These are phyloP conservation scores for Gardenia jasminoides DNA, from an alignment of 257 asterid genomes.

Conservation along the genomic window DNA sequence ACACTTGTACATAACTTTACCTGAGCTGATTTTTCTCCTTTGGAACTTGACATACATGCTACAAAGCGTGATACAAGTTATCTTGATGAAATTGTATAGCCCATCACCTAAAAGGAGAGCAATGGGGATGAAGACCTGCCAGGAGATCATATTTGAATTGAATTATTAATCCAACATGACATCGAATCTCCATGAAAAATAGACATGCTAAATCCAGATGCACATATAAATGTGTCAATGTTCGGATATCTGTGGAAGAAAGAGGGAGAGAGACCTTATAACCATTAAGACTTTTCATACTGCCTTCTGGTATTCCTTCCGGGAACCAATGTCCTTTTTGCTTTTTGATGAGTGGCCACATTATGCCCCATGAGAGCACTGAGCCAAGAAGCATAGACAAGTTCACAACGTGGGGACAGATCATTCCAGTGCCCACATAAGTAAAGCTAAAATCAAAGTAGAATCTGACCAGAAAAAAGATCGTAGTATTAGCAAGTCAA, in stretches of 20 bases:
- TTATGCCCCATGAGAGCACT: slow-evolving; percentile 72
- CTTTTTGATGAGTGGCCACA: slow-evolving; percentile 75
- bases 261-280: slow-evolving; percentile 53
- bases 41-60: slow-evolving; percentile 38
- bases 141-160: background rate
- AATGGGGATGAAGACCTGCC: slow-evolving; percentile 75
- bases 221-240: too few species aligned
- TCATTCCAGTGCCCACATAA: slow-evolving; percentile 93
- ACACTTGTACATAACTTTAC: slow-evolving; percentile 20
- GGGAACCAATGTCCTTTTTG: slow-evolving; percentile 85
- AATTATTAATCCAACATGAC: background rate
- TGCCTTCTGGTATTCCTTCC: slow-evolving; percentile 52
- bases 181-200: too few species aligned
- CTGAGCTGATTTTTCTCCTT: slow-evolving; percentile 36
- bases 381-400: slow-evolving; percentile 84
- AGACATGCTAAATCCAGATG: background rate
- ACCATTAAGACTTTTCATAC: slow-evolving; percentile 84
- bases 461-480: slow-evolving; percentile 43
- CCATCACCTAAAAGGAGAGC: slow-evolving; percentile 91
- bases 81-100: slow-evolving; percentile 68
- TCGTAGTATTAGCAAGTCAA: background rate
- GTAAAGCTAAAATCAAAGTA: slow-evolving; percentile 89
- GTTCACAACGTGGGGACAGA: slow-evolving; percentile 84
- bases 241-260: background rate
- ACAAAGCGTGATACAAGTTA: slow-evolving; percentile 39